A percentile compares a stretch with the other conserved stretches of the same genome.
These are phyloP conservation scores for Stentor coeruleus DNA, from an alignment of 73 alveolate species.

Conservation along the genomic window DNA sequence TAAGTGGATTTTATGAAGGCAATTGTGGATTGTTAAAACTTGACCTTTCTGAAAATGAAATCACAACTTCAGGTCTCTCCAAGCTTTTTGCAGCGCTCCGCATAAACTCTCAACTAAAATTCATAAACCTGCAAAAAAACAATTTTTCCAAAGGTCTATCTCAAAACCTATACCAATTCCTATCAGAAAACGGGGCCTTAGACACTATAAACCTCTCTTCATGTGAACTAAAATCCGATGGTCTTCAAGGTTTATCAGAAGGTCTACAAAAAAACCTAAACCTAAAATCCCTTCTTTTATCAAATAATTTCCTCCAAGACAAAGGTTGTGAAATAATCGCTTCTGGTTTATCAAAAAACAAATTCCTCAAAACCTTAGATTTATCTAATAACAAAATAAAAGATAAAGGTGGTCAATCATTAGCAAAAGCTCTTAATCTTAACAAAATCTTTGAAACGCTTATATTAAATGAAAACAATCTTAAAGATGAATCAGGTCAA, in stretches of 20 bases:
- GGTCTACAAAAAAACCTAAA: slow-evolving; percentile 32
- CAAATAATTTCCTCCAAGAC: slow-evolving; percentile 42
- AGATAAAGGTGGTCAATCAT: neutral
- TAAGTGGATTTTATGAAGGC: neutral
- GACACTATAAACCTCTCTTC: neutral
- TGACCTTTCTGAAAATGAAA: slow-evolving; percentile 36
- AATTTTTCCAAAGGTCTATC: neutral
- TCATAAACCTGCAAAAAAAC: slow-evolving; percentile 18
- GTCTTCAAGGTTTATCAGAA: slow-evolving; percentile 33
- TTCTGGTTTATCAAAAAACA: slow-evolving; percentile 25
- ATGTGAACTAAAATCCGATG: slow-evolving; percentile 20
- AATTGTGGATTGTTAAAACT: slow-evolving; percentile 20
- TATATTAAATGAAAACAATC: neutral
- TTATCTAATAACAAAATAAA: neutral
- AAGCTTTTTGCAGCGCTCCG: slow-evolving; percentile 5
- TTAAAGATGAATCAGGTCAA: slow-evolving; percentile 15
- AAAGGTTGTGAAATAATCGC: slow-evolving; percentile 33
- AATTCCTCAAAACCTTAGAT: neutral
- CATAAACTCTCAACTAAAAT: slow-evolving; percentile 3
- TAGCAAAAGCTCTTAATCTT: neutral
- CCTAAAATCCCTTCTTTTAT: slow-evolving; percentile 23
- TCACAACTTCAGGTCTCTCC: slow-evolving; percentile 27
- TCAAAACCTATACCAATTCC: neutral
- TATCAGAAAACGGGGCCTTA: neutral
- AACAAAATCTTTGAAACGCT: slow-evolving; percentile 13